Evolutionary conservation across 441 rosid genomes (phyloP).

Genomic region (Hura crepitans): DNA sequence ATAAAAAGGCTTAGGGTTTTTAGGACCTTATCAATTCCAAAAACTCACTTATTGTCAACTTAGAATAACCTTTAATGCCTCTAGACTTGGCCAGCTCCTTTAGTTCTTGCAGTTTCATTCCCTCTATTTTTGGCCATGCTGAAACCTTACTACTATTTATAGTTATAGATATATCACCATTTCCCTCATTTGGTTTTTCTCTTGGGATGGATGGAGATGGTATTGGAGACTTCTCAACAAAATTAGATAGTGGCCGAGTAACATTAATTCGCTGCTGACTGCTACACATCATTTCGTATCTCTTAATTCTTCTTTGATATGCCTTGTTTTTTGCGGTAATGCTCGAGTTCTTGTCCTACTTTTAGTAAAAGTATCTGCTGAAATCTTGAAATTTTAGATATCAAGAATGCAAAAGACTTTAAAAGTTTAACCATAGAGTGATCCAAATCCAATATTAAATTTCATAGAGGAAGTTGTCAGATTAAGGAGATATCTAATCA

Average conservation of each 20-base stretch:
- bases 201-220: constrained; percentile 29
- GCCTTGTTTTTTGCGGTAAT: constrained; percentile 13
- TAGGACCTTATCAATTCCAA: constrained; percentile 36
- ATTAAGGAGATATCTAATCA: neutral
- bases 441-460: neutral
- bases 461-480: neutral
- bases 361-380: constrained; percentile 24
- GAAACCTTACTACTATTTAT: constrained; percentile 6
- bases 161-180: constrained; percentile 11
- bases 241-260: constrained; percentile 40
- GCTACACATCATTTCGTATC: neutral
- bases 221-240: constrained; percentile 41
- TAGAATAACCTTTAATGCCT: constrained; percentile 62
- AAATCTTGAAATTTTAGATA: constrained; percentile 1
- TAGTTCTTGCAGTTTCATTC: constrained; percentile 57
- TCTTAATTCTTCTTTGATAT: constrained; percentile 16
- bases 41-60: constrained; percentile 54
- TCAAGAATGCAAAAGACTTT: neutral
- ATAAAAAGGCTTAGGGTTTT: too few species aligned
- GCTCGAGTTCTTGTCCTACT: constrained; percentile 10
- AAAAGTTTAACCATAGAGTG: neutral
- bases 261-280: constrained; percentile 17
- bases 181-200: constrained; percentile 24
- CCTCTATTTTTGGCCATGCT: constrained; percentile 33
- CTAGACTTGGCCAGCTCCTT: constrained; percentile 58